Conservation (phyloP, 768 basidiomycete species). For the Cantharellus cinnabarinus region DNA sequence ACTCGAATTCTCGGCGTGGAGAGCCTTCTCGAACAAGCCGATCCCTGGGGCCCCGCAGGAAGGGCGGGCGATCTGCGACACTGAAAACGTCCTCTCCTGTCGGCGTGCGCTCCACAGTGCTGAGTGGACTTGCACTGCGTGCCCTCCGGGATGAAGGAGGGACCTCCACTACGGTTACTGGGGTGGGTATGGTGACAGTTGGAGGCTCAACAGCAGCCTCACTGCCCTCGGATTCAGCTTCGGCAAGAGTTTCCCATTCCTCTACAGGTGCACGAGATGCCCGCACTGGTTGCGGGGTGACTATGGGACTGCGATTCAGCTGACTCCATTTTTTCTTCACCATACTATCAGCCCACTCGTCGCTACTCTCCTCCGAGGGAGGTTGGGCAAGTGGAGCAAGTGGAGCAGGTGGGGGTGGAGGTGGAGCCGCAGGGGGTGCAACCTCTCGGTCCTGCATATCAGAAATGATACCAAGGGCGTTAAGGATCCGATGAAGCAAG, state of each 20-base stretch:
- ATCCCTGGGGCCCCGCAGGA: background rate
- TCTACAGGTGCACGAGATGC: background rate
- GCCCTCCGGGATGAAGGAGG: background rate
- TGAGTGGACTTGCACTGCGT: background rate
- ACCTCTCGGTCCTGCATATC: no score
- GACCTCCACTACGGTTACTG: background rate
- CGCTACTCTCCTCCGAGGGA: background rate
- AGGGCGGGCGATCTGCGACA: no score
- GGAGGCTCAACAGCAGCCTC: background rate
- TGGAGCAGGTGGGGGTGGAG: background rate
- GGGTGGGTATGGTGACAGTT: background rate
- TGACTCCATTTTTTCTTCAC: background rate
- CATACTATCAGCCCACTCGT: background rate
- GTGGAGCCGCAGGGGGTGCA: background rate
- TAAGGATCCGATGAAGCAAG: background rate
- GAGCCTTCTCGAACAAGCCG: background rate
- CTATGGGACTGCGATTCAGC: background rate
- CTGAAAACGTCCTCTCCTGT: background rate
- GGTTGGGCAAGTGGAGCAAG: background rate
- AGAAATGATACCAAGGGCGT: background rate
- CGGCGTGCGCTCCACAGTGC: background rate
- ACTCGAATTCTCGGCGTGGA: background rate
- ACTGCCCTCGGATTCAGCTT: background rate
- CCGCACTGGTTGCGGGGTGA: background rate
- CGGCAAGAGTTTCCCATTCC: background rate